Evolutionary conservation across 345 rosid genomes (phyloP), one percentile per base, ranked within the genome.

Genomic region (Noccaea bulbosa): DNA sequence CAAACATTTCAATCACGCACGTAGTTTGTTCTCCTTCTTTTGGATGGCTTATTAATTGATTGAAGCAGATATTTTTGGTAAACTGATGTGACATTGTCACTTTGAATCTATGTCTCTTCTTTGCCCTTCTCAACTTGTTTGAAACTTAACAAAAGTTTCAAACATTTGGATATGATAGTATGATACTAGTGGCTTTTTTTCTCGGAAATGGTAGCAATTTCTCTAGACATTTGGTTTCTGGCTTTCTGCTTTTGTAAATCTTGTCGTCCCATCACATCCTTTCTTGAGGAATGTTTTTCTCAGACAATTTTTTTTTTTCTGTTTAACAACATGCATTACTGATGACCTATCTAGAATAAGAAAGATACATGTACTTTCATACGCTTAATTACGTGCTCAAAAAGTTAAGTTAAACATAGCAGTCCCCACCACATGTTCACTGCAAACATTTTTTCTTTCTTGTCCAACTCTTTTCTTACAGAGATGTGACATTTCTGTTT

Each of bases 331-430:
- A 82, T 84, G 77, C 48, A 80, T 85, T 86, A 22, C 38, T 83
- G 81, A 81, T 75, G 72, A 81, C 85, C 0, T 77, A 0, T 27
- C 30, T 27, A 27, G 30, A 27, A 69, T 80, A 78, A 76, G 80
- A 78, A 67, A 67, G 84, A 84, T 20, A 20, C 53, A 71, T 80
- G 60, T 80, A 80, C 62, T 80, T 80, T 52, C 77, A 80, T 11
- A 62, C 70, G 75, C 68, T 78, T 46, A 80, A 74, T 59, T 79
- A 80, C 45, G 76, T 80, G 34, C 75, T 75, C 39, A 67, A 78
- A 77, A 78, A 77, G 82, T 81, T 24, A 75, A 77, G 80, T 16
- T 39, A 40, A 70, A 49, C 51, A 70, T 5, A 70, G 10, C 22
- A 49, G 66, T 33, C 55, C 73, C 63, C 24, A 53, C 61, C 39